phyloP scores from a whole-genome alignment of 148 eudicot species.

The Chenopodium suecicum region DNA sequence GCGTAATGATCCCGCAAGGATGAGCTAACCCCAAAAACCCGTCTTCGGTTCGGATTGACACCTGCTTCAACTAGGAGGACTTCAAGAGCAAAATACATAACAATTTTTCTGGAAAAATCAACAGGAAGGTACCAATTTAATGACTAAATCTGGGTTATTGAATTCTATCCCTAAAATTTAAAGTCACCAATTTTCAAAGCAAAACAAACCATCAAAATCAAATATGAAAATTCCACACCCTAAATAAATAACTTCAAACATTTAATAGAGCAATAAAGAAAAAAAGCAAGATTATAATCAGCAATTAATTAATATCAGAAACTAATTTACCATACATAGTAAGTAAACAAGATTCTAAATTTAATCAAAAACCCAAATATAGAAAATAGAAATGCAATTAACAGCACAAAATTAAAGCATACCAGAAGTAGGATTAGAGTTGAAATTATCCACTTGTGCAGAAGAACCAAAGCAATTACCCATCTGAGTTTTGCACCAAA shows the following conservation, averaged over 20 bases:
- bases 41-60: not conserved
- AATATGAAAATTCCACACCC: not conserved
- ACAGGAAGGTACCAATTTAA: not conserved
- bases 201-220: not conserved
- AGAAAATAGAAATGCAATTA: slow-evolving; percentile 2
- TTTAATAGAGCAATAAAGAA: not conserved
- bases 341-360: slow-evolving; percentile 3
- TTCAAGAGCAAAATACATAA: not conserved
- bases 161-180: not conserved
- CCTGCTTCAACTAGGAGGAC: not conserved
- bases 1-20: not conserved
- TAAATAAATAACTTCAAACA: slow-evolving; percentile 7
- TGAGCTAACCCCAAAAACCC: not conserved
- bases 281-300: slow-evolving; percentile 8
- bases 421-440: slow-evolving; percentile 53
- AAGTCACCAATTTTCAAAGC: not conserved
- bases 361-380: not conserved
- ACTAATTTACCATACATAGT: not conserved
- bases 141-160: not conserved
- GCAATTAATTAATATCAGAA: not conserved
- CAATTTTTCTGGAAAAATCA: not conserved
- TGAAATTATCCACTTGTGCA: slow-evolving; percentile 65
- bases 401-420: slow-evolving; percentile 11
- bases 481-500: slow-evolving; percentile 35
- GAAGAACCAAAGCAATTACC: slow-evolving; percentile 83